These are phyloP conservation scores for Metschnikowia hibisci DNA, from an alignment of 805 yeast species.

Conservation along the genomic window DNA sequence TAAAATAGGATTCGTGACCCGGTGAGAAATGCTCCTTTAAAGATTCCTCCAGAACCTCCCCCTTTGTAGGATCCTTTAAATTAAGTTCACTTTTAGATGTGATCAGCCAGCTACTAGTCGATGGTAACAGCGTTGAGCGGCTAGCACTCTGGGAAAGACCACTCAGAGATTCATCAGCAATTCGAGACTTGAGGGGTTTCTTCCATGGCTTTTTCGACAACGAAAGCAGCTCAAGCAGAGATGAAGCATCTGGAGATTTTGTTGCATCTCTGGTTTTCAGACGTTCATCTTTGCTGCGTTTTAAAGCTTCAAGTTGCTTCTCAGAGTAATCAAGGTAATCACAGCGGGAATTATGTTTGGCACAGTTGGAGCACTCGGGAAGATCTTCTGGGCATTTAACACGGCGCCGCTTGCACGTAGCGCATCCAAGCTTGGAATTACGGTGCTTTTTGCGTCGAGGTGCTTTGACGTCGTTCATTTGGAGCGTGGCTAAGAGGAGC, in stretches of 20 bases:
- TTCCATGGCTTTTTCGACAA: background rate
- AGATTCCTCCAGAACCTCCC: background rate
- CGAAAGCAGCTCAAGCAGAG: constrained; percentile 3
- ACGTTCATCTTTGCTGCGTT: constrained; percentile 15
- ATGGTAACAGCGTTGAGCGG: background rate
- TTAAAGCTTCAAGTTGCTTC: constrained; percentile 29
- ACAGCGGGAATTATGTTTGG: constrained; percentile 38
- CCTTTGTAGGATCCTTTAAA: background rate
- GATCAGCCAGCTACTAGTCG: background rate
- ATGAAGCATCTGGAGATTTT: background rate
- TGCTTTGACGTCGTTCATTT: constrained; percentile 1
- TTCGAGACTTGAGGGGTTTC: background rate
- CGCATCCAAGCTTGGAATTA: constrained; percentile 21
- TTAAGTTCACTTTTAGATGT: background rate
- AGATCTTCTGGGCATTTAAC: constrained; percentile 30
- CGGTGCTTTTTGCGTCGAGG: constrained; percentile 22
- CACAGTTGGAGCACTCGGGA: constrained; percentile 38
- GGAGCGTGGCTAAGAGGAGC: background rate
- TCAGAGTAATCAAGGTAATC: constrained; percentile 35
- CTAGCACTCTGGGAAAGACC: background rate
- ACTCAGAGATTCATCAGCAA: background rate
- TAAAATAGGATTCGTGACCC: background rate
- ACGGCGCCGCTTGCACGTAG: constrained; percentile 19
- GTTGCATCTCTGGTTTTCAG: background rate
- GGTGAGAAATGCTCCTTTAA: background rate